A percentile compares a stretch with the other conserved stretches of the same genome.
These are phyloP conservation scores for Diutina mesorugosa DNA, from an alignment of 1,139 yeast genomes.

Conservation along the genomic window DNA sequence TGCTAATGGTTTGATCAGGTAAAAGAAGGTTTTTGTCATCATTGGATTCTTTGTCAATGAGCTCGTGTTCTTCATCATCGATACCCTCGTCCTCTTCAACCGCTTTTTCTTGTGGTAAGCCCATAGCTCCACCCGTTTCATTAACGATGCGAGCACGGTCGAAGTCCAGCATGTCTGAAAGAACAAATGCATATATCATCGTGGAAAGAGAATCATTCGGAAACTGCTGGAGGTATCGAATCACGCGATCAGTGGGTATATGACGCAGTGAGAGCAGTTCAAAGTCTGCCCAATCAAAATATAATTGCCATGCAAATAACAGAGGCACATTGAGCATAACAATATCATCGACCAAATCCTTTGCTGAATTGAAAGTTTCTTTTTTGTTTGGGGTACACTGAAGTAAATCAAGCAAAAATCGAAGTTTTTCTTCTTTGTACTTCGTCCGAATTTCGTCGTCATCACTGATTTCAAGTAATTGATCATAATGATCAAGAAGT, in stretches of 20 bases:
- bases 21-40: constrained; percentile 10
- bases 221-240: constrained; percentile 41
- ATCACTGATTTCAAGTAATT: constrained; percentile 43
- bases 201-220: constrained; percentile 53
- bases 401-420: constrained; percentile 38
- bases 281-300: constrained; percentile 68
- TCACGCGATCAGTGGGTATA: constrained; percentile 19
- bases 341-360: constrained; percentile 58
- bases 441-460: constrained; percentile 51
- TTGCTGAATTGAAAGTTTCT: constrained; percentile 26
- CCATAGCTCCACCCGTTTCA: background rate
- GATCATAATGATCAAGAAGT: constrained; percentile 40
- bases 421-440: constrained; percentile 34
- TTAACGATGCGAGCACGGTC: constrained; percentile 13
- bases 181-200: constrained; percentile 42
- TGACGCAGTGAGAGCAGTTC: constrained; percentile 36
- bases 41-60: background rate
- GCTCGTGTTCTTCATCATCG: background rate
- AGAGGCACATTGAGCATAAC: constrained; percentile 48
- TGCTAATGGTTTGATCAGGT: constrained; percentile 41
- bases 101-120: background rate
- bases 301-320: constrained; percentile 58
- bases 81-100: background rate
- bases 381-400: constrained; percentile 27
- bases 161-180: constrained; percentile 61